A percentile compares a stretch with the other conserved stretches of the same genome.
Conservation (phyloP, 352 stramenopile genomes). For the Thraustochytrium striatum region DNA sequence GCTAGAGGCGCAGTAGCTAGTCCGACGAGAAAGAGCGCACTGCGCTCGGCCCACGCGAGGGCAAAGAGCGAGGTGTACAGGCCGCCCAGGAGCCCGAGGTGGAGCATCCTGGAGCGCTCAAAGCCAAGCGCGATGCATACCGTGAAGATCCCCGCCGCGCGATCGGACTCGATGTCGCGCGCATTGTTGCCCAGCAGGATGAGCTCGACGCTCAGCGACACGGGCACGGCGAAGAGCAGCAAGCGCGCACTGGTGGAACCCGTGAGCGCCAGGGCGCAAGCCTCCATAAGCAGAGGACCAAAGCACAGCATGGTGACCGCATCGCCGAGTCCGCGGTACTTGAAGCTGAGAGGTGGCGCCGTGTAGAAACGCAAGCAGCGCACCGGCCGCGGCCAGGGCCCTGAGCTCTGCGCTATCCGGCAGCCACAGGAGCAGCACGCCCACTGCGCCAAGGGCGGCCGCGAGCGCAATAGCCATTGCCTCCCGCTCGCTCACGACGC, state of each 20-base stretch:
- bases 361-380: neutral
- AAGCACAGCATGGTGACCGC: constrained; percentile 16
- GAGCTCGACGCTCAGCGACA: neutral
- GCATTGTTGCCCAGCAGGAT: constrained; percentile 10
- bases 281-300: constrained; percentile 16
- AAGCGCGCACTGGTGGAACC: neutral
- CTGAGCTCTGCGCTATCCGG: neutral
- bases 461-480: neutral
- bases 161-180: neutral
- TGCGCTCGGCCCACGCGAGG: neutral
- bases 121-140: neutral
- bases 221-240: neutral
- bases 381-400: neutral
- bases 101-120: neutral
- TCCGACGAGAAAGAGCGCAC: neutral
- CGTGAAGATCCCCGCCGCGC: neutral
- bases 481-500: neutral
- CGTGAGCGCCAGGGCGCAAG: neutral
- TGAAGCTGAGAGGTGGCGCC: constrained; percentile 1
- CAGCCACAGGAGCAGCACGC: neutral
- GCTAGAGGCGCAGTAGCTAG: too few species aligned
- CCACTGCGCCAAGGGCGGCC: neutral
- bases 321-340: neutral
- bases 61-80: neutral
- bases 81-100: neutral